Percentiles rank a stretch among this genome's conserved stretches.
Evolutionary conservation across 2,329 filamentous ascomycete genomes (phyloP).

Genomic region (Pseudocercospora crystallina): DNA sequence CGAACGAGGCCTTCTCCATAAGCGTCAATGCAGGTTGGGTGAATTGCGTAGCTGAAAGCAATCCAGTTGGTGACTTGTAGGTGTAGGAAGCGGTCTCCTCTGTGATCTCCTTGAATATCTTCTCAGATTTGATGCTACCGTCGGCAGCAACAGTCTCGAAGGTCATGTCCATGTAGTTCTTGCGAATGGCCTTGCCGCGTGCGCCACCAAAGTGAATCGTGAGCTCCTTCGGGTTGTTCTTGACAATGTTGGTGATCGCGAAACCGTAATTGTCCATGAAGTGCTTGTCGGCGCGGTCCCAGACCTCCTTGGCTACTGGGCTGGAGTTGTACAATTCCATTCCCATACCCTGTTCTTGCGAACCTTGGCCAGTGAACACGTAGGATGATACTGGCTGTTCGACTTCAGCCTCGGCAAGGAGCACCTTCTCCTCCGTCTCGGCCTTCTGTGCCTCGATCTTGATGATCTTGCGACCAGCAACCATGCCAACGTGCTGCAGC

Average conservation of each 20-base stretch:
- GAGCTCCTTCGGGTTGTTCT: constrained; percentile 98
- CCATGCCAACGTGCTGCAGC: constrained; percentile 95
- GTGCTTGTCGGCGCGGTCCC: constrained; percentile 96
- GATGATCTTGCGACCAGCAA: constrained; percentile 97
- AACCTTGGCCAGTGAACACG: constrained; percentile 97
- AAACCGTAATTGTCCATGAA: constrained; percentile 99
- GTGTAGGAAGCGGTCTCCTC: constrained; percentile 95
- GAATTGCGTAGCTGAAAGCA: constrained; percentile 96
- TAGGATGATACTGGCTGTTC: constrained; percentile 97
- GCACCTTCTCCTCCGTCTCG: constrained; percentile 93
- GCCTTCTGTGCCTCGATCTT: constrained; percentile 96
- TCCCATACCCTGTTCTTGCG: constrained; percentile 98
- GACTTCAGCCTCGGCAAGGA: constrained; percentile 92
- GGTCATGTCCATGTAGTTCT: constrained; percentile 99
- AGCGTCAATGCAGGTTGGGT: constrained; percentile 95
- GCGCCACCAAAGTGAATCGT: constrained; percentile 98
- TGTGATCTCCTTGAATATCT: constrained; percentile 97
- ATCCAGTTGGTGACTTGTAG: constrained; percentile 89
- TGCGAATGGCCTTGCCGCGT: constrained; percentile 91
- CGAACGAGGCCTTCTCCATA: constrained; percentile 99
- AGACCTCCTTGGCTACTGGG: constrained; percentile 91
- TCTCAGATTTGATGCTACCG: constrained; percentile 93
- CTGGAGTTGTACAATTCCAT: constrained; percentile 98
- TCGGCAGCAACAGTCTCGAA: constrained; percentile 96
- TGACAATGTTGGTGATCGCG: constrained; percentile 97